A percentile compares a stretch with the other conserved stretches of the same genome.
phyloP scores from a whole-genome alignment of 1,284 basidiomycete genomes.

The Trichosporon ovoides region DNA sequence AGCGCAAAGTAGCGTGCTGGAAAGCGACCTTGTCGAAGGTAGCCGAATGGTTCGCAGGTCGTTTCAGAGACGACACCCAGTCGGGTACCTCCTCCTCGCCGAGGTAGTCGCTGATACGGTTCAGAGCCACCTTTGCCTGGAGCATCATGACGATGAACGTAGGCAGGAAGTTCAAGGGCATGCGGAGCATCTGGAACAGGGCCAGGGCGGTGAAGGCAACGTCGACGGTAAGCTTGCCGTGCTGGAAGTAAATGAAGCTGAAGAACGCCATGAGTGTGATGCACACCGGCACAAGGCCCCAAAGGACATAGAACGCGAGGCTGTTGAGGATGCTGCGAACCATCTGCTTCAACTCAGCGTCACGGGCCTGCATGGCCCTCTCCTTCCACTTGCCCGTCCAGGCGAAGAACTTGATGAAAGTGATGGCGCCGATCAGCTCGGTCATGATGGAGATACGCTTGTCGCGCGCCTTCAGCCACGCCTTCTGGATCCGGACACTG shows the following conservation, averaged over 20 bases:
- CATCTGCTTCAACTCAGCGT: constrained; percentile 40
- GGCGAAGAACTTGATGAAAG: constrained; percentile 47
- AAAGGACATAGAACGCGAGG: constrained; percentile 35
- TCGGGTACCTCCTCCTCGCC: constrained; percentile 72
- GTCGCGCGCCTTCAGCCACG: constrained; percentile 67
- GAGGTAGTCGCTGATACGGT: constrained; percentile 74
- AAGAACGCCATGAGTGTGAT: constrained; percentile 43
- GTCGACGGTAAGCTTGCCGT: constrained; percentile 47
- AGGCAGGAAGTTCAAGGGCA: constrained; percentile 52
- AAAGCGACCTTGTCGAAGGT: constrained; percentile 57
- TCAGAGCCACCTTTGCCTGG: constrained; percentile 66
- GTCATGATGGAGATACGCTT: constrained; percentile 78
- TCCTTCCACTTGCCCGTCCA: constrained; percentile 48
- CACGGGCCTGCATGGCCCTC: constrained; percentile 40
- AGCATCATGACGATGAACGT: constrained; percentile 38
- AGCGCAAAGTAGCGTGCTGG: constrained; percentile 61
- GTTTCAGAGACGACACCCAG: constrained; percentile 63
- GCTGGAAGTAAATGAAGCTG: constrained; percentile 47
- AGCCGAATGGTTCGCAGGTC: constrained; percentile 18
- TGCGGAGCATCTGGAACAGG: constrained; percentile 50
- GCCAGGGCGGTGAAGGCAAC: constrained; percentile 50
- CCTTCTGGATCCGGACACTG: constrained; percentile 60
- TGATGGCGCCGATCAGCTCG: constrained; percentile 67
- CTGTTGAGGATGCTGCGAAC: constrained; percentile 34
- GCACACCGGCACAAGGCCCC: constrained; percentile 40